phyloP scores from a whole-genome alignment of 2,329 filamentous ascomycete species.

The Colletotrichum spinosum region DNA sequence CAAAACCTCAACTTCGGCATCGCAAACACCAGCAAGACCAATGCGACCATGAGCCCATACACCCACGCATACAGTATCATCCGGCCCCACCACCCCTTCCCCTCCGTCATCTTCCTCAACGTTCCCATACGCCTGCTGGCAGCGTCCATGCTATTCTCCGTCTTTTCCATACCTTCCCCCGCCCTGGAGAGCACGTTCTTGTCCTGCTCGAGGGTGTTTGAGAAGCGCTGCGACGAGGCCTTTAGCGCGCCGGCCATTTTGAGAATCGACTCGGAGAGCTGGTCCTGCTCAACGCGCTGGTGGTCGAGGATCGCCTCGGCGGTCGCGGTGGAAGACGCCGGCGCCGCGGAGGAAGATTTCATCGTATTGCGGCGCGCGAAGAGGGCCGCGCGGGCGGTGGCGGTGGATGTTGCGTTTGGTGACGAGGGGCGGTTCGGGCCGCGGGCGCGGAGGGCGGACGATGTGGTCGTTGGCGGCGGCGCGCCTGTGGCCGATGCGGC shows the following conservation, averaged over 20 bases:
- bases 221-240: slow-evolving; percentile 77
- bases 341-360: slow-evolving; percentile 43
- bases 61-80: slow-evolving; percentile 89
- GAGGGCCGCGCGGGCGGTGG: slow-evolving; percentile 56
- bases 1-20: slow-evolving; percentile 90
- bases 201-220: slow-evolving; percentile 75
- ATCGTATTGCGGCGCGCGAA: slow-evolving; percentile 50
- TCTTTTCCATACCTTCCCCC: slow-evolving; percentile 80
- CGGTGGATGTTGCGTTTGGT: slow-evolving; percentile 43
- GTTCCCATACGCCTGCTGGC: slow-evolving; percentile 83
- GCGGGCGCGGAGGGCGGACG: slow-evolving; percentile 48
- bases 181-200: slow-evolving; percentile 79
- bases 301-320: slow-evolving; percentile 80
- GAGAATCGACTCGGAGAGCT: slow-evolving; percentile 83
- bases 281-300: slow-evolving; percentile 85
- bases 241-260: slow-evolving; percentile 84
- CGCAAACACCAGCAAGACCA: slow-evolving; percentile 85
- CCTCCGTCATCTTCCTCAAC: slow-evolving; percentile 84
- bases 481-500: not conserved
- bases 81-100: slow-evolving; percentile 86
- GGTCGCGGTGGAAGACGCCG: slow-evolving; percentile 59
- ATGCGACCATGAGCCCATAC: slow-evolving; percentile 81
- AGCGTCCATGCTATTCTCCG: slow-evolving; percentile 78
- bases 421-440: slow-evolving; percentile 39
- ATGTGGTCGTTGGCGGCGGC: slow-evolving; percentile 19